A percentile compares a stretch with the other conserved stretches of the same genome.
phyloP scores from a whole-genome alignment of 441 rosid genomes.

The Erodium trifolium region DNA sequence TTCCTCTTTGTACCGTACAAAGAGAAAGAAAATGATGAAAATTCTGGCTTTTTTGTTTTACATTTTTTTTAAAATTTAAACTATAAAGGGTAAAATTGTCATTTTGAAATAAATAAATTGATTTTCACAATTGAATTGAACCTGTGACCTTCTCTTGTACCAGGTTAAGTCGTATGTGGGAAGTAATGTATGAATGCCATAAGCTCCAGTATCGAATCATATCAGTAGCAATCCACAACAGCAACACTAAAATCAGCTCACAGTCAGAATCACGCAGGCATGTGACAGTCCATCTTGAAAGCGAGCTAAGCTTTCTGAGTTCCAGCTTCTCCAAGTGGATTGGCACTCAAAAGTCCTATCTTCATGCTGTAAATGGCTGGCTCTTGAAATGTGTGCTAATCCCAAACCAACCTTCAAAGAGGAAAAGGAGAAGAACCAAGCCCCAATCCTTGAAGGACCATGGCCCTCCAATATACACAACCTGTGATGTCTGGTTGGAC shows the following conservation, averaged over 20 bases:
- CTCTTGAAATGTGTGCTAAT: conserved; percentile 54
- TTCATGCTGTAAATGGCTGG: conserved; percentile 62
- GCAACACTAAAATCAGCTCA: conserved; percentile 41
- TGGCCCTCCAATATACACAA: conserved; percentile 75
- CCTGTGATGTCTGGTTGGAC: conserved; percentile 69
- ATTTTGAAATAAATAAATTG: no score
- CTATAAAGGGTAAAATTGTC: no score
- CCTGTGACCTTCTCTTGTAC: conserved; percentile 9
- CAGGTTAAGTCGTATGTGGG: conserved; percentile 97
- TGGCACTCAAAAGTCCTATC: conserved; percentile 62
- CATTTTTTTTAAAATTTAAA: no score
- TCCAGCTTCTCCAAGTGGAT: conserved; percentile 71
- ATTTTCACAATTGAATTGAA: not conserved
- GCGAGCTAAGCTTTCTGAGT: conserved; percentile 47
- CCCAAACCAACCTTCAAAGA: conserved; percentile 27
- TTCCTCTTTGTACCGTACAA: no score
- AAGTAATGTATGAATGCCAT: conserved; percentile 86
- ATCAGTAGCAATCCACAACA: conserved; percentile 35
- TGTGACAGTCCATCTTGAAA: conserved; percentile 53
- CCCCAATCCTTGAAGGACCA: conserved; percentile 21
- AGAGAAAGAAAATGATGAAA: no score
- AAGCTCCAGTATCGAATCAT: conserved; percentile 57
- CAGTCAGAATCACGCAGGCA: conserved; percentile 62
- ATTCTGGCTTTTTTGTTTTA: no score
- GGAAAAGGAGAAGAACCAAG: conserved; percentile 24